Evolutionary conservation across 2,329 filamentous ascomycete species (phyloP), one percentile per base, ranked within the genome.

Genomic region (Ophiostoma quercus): DNA sequence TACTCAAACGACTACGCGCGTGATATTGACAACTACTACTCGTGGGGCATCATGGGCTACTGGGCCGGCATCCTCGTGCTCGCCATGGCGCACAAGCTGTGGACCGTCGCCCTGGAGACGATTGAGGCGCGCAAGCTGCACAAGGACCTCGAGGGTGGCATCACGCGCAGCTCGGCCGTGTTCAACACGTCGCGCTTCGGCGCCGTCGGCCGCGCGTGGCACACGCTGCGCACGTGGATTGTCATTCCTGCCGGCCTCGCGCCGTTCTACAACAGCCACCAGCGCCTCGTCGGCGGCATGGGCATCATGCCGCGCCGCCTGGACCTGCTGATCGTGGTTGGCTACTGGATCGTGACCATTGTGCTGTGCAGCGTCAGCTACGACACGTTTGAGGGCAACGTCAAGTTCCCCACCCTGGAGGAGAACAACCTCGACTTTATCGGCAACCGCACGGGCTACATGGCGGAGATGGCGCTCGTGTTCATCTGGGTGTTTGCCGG

Each of bases 401-500:
- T 68, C 37, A 67, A 67, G 47, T 72, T 22, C 14, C 0, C 65
- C 12, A 9, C 3, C 9, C 37, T 66, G n/a, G 39, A 41, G 22
- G 25, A 16, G 34, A 0, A 39, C 54, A 22, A 66, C 65, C 65
- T 68, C 70, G 57, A 71, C 19, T 74, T 72, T 29, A 19, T 74
- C 4, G 68, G 71, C 29, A 72, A 74, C 51, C 74, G 74, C 34
- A 74, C 74, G 2, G 74, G 74, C 41, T 70, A 63, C 41, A 66
- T 74, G 51, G 62, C 67, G 4, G 71, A 73, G 19, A 70, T 68
- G 68, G 72, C 71, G 67, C 62, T 75, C 2, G 72, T 72, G 9
- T 34, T 73, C 11, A 29, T 74, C 3, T 74, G 71, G 71, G 47
- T 91, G 0, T 91, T 91, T 73, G 84, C 84, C 0, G 85, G 86